Base-by-base conservation (phyloP, 2,329 filamentous ascomycete genomes). In the Cryphonectria radicalis region DNA sequence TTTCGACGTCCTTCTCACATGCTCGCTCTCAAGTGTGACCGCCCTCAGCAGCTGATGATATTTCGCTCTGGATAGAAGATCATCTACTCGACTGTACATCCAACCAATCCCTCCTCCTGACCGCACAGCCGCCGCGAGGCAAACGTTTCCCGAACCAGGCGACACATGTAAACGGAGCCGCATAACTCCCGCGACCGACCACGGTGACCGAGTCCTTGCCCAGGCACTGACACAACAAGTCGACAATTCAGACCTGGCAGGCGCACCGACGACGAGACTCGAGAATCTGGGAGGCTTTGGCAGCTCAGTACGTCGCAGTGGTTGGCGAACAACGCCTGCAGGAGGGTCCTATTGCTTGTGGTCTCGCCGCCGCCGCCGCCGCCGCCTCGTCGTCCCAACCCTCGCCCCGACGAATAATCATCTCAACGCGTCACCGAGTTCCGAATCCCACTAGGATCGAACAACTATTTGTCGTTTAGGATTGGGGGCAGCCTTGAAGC, bases 401-500 rank as follows among this genome's bases (percentile, higher is more conserved):
- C 13, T 17, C 28, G 14, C 4, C 25, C 25, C 55, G 55, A 59
- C 55, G 25, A 32, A 19, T 3, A 50, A 50, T 50, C 7, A 2
- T 17, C 25, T 19, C 28, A 35, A 11, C 6, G 28, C 25, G 28
- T 32, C 55, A 59, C 55, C 13, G 4, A 32, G 28, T 59, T 32
- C 28, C 19, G 25, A 14, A 3, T 59, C 6, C 25, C 25, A 8
- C 13, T 28, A n/a, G 28, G 28, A 32, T 35, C 57, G 50, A 43
- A 46, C n/a, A n/a, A 53, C 50, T 25, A 35, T 2, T 59, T 37
- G 42, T 11, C n/a, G 55, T 42, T 32, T 13, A 37, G 37, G 42
- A 40, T 35, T 46, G 42, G 43, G 60, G 55, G 42, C 37, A 59
- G 69, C 66, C 66, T 63, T 62, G 69, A 72, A 70, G 69, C 68